These are phyloP conservation scores for Potentilla sterilis DNA, from an alignment of 306 rosid genomes.

Conservation along the genomic window DNA sequence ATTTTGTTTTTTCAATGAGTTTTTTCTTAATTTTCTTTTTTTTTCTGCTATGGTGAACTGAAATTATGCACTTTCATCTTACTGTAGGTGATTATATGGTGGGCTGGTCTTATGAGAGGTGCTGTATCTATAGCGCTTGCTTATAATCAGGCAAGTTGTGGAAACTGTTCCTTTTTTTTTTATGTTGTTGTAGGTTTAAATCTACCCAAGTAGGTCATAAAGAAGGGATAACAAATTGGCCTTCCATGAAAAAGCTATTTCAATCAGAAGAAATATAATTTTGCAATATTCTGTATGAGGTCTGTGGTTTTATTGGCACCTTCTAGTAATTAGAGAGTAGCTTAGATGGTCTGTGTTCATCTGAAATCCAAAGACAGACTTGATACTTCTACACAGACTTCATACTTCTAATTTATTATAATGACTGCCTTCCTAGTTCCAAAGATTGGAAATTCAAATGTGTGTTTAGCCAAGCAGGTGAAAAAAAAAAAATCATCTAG, in stretches of 20 bases:
- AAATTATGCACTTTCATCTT: slow-evolving; percentile 18
- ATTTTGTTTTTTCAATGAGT: slow-evolving; percentile 14
- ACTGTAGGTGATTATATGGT: slow-evolving; percentile 78
- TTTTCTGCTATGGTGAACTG: slow-evolving; percentile 17
- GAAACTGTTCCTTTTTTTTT: not conserved
- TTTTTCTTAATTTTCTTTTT: not conserved
- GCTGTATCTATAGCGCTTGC: slow-evolving; percentile 98
- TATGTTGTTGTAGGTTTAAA: not conserved
- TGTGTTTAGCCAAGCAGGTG: not conserved
- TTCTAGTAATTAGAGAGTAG: not conserved
- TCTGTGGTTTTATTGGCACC: not conserved
- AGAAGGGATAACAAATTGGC: not conserved
- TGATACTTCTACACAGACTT: too few species aligned
- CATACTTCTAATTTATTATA: not conserved
- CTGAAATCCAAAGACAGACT: not conserved
- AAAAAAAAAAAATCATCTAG: not conserved
- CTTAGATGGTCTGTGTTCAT: not conserved
- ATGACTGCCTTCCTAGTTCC: not conserved
- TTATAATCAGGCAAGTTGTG: slow-evolving; percentile 74
- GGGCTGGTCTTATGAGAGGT: slow-evolving; percentile 99
- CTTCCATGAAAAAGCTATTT: not conserved
- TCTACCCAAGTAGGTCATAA: not conserved
- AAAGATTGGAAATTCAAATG: not conserved
- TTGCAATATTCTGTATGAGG: not conserved
- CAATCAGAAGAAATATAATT: not conserved